Base-by-base conservation (phyloP, 441 rosid species). In the Codiaeum variegatum region DNA sequence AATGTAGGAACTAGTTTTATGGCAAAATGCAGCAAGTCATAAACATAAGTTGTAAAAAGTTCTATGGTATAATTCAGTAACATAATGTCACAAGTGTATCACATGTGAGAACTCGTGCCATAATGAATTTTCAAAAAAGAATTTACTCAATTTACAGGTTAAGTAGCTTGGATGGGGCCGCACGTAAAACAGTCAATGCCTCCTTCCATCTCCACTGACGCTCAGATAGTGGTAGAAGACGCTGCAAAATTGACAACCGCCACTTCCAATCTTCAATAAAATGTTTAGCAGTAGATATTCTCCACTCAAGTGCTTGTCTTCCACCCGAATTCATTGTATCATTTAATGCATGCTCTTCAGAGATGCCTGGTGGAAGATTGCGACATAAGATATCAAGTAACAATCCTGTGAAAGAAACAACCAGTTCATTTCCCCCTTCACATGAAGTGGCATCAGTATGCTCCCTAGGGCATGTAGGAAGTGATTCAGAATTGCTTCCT, bases 261-360 rank as follows among this genome's bases (percentile, higher is more conserved):
- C 99, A 96, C 73, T 93, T 91, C 95, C 97, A 93, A 83, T 96
- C 99, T 79, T 96, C 99, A 83, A 91, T 81, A 76, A 93, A 93
- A 75, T 77, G 86, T 78, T 77, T 90, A 75, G 91, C 90, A 73
- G 82, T 67, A 59, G 97, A 82, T 73, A 88, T 85, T 86, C 94
- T 90, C 99, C 99, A 93, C 77, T 96, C 99, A 76, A 96, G 85
- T 61, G 98, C 98, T 71, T 85, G 90, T 78, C 77, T 89, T 78
- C 85, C 91, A 76, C 82, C 88, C 26, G 69, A 70, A 82, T 81
- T 87, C 75, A 83, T 77, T 62, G 80, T 84, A 70, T 84, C 94
- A 84, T 75, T 86, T 29, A 79, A 70, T 72, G 81, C 78, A 81
- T 83, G 79, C 73, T 91, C 93, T 84, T 87, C 95, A 69, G 46